Evolutionary conservation across 306 rosid species (phyloP).

Genomic region (Bauhinia variegata): DNA sequence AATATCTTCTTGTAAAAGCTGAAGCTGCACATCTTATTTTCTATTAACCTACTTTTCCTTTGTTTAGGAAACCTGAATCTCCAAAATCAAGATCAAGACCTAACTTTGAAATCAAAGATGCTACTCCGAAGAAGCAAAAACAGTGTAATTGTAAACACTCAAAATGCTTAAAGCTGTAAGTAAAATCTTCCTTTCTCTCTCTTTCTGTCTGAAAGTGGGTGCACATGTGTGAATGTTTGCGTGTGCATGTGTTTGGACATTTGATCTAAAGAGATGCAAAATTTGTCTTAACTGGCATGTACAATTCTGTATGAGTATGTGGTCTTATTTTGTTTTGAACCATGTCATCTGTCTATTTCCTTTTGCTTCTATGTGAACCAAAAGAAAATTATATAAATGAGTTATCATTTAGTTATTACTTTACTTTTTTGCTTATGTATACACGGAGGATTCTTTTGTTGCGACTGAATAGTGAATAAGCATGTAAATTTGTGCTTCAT

Average conservation of each 20-base stretch:
- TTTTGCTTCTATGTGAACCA: constrained; percentile 2
- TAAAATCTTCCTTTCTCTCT: constrained; percentile 34
- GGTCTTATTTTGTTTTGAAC: constrained; percentile 32
- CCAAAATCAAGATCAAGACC: constrained; percentile 81
- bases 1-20: constrained; percentile 33
- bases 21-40: constrained; percentile 31
- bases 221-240: no score
- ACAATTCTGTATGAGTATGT: constrained; percentile 14
- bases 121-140: constrained; percentile 93
- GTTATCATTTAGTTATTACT: background rate
- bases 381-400: constrained; percentile 11
- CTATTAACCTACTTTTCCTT: constrained; percentile 37
- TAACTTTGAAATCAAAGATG: constrained; percentile 70
- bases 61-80: constrained; percentile 87
- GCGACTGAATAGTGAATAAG: no score
- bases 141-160: constrained; percentile 99
- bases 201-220: background rate
- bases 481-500: no score
- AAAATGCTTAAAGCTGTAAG: constrained; percentile 95
- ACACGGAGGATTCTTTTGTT: background rate
- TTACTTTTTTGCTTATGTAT: background rate
- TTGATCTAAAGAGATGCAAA: constrained; percentile 17
- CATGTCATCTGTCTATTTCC: background rate
- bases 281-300: constrained; percentile 32
- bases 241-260: no score